phyloP scores from a whole-genome alignment of 2,329 filamentous ascomycete genomes.

The Tothia fuscella region DNA sequence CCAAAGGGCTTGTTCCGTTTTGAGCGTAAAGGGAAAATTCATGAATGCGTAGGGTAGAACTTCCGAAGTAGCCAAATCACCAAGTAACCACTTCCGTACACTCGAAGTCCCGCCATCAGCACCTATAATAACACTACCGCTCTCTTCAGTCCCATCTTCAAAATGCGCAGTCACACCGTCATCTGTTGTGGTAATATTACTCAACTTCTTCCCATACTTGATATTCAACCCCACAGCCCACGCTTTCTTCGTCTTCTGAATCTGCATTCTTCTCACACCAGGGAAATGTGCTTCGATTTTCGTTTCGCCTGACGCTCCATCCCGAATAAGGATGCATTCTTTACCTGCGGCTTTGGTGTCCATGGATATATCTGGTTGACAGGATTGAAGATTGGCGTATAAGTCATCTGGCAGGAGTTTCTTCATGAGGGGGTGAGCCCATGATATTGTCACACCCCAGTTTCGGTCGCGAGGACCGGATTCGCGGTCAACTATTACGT shows the following conservation, averaged over 20 bases:
- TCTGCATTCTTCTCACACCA: conserved; percentile 7
- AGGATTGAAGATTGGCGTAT: not conserved
- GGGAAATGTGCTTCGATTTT: conserved; percentile 8
- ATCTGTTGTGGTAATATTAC: conserved; percentile 4
- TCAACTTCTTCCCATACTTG: conserved; percentile 10
- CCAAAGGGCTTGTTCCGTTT: conserved; percentile 8
- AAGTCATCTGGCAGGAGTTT: conserved; percentile 8
- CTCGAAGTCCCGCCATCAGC: conserved; percentile 7
- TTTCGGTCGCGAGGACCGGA: conserved; percentile 7
- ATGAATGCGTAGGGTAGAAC: conserved; percentile 11
- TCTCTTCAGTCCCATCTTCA: conserved; percentile 10
- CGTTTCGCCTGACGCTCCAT: conserved; percentile 9
- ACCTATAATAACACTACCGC: conserved; percentile 9
- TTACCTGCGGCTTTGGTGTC: conserved; percentile 7
- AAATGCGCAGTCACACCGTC: conserved; percentile 9
- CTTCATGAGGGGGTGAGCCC: conserved; percentile 9
- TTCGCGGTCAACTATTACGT: conserved; percentile 8
- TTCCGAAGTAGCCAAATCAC: conserved; percentile 8
- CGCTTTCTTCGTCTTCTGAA: conserved; percentile 11
- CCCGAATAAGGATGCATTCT: conserved; percentile 7
- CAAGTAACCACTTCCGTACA: conserved; percentile 10
- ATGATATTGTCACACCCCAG: conserved; percentile 9
- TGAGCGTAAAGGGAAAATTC: conserved; percentile 11
- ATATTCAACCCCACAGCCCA: conserved; percentile 9
- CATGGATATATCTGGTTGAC: conserved; percentile 10